Evolutionary conservation across 1,284 basidiomycete species (phyloP).

Genomic region (Leccinum fallax): DNA sequence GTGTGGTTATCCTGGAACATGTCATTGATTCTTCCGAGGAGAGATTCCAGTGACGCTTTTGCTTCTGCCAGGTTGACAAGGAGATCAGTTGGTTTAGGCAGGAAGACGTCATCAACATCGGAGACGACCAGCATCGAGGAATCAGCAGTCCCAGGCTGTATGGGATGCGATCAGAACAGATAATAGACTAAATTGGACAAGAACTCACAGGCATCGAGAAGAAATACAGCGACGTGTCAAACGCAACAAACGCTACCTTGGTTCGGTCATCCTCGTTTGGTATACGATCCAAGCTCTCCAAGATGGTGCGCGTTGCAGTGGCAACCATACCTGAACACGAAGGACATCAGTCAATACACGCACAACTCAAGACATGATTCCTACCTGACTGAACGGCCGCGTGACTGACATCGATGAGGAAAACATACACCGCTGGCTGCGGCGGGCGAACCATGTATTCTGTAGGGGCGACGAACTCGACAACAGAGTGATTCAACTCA

Average conservation of each 20-base stretch:
- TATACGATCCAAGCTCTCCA: conserved; percentile 93
- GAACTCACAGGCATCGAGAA: conserved; percentile 82
- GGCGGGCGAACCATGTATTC: conserved; percentile 99
- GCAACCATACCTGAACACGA: conserved; percentile 86
- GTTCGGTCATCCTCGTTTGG: conserved; percentile 95
- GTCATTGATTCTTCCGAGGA: conserved; percentile 84
- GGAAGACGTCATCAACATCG: conserved; percentile 95
- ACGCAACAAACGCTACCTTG: conserved; percentile 92
- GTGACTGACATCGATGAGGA: conserved; percentile 97
- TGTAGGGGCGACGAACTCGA: conserved; percentile 97
- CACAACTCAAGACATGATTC: conserved; percentile 10
- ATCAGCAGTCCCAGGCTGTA: conserved; percentile 78
- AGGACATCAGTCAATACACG: neutral
- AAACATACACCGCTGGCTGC: conserved; percentile 96
- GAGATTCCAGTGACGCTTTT: conserved; percentile 77
- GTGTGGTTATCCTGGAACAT: conserved; percentile 97
- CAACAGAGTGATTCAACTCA: conserved; percentile 91
- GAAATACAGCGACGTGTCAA: conserved; percentile 94
- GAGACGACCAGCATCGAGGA: conserved; percentile 96
- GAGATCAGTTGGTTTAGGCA: conserved; percentile 95
- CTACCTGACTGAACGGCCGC: conserved; percentile 84
- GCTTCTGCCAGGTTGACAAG: conserved; percentile 74
- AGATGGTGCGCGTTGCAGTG: conserved; percentile 92
- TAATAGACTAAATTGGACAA: neutral
- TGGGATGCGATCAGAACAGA: neutral